These are phyloP conservation scores for Berkeleyomyces rouxiae DNA, from an alignment of 2,329 filamentous ascomycete genomes.

Conservation along the genomic window DNA sequence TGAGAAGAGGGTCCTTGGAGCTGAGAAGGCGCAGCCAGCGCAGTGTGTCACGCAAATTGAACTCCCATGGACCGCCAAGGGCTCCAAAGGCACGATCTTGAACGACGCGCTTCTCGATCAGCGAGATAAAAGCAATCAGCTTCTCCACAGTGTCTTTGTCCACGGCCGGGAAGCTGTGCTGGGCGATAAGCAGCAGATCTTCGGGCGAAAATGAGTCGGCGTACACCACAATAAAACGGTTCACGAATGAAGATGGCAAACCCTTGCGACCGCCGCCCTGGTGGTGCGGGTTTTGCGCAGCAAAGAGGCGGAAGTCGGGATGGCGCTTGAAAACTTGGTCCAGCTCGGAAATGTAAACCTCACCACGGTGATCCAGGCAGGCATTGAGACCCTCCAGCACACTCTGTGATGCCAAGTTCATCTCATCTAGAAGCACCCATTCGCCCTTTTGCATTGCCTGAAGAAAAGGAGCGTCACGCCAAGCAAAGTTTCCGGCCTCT, in stretches of 20 bases:
- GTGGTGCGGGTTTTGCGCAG: constrained; percentile 93
- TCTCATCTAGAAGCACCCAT: constrained; percentile 94
- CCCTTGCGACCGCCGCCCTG: constrained; percentile 93
- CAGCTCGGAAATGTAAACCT: constrained; percentile 88
- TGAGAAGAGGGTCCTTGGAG: constrained; percentile 21
- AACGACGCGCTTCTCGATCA: constrained; percentile 57
- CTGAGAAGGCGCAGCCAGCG: constrained; percentile 67
- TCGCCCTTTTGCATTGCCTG: constrained; percentile 93
- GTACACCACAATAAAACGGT: constrained; percentile 95
- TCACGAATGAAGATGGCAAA: constrained; percentile 87
- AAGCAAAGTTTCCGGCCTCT: constrained; percentile 76
- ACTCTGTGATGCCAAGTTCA: constrained; percentile 95
- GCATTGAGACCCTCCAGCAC: constrained; percentile 93
- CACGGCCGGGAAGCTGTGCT: constrained; percentile 55
- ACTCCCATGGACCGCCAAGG: constrained; percentile 76
- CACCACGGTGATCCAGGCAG: constrained; percentile 87
- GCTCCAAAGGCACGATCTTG: constrained; percentile 40
- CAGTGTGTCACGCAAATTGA: constrained; percentile 79
- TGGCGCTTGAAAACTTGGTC: constrained; percentile 89
- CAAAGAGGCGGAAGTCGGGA: constrained; percentile 81
- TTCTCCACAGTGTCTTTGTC: constrained; percentile 40
- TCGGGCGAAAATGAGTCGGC: constrained; percentile 73
- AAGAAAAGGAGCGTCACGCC: constrained; percentile 89
- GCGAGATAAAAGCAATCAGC: constrained; percentile 65
- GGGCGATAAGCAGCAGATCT: constrained; percentile 70